A percentile compares a stretch with the other conserved stretches of the same genome.
Conservation (phyloP, 805 yeast genomes). For the Tetrapisispora namnaoensis region DNA sequence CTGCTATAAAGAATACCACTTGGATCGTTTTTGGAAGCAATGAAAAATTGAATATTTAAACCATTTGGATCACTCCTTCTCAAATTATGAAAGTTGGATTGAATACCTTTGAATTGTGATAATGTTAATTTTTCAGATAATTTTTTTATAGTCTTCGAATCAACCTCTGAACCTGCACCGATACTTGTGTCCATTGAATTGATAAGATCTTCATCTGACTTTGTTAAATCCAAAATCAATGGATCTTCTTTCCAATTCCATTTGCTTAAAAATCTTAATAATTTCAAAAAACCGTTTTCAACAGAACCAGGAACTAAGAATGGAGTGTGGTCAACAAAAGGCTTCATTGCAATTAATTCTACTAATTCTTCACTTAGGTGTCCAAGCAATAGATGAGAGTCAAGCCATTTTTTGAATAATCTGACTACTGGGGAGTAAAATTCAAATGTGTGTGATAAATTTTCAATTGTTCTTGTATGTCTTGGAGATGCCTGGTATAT, state of each 20-base stretch:
- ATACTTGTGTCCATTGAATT: slow-evolving; percentile 18
- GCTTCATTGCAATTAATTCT: slow-evolving; percentile 73
- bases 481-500: slow-evolving; percentile 57
- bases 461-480: slow-evolving; percentile 72
- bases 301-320: slow-evolving; percentile 70
- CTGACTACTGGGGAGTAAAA: slow-evolving; percentile 73
- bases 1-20: slow-evolving; percentile 79
- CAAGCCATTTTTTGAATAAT: slow-evolving; percentile 82
- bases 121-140: slow-evolving; percentile 54
- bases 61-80: slow-evolving; percentile 78
- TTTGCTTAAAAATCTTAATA: slow-evolving; percentile 54
- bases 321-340: slow-evolving; percentile 85
- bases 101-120: slow-evolving; percentile 51
- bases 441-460: slow-evolving; percentile 61
- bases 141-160: slow-evolving; percentile 32
- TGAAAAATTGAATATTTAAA: slow-evolving; percentile 65
- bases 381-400: slow-evolving; percentile 61
- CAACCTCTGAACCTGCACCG: slow-evolving; percentile 26
- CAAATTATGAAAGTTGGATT: slow-evolving; percentile 52
- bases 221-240: slow-evolving; percentile 66
- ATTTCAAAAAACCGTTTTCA: slow-evolving; percentile 70
- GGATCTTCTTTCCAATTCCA: slow-evolving; percentile 97
- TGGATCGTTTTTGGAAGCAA: slow-evolving; percentile 77
- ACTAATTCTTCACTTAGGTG: slow-evolving; percentile 71
- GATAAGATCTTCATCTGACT: slow-evolving; percentile 34